phyloP scores from a whole-genome alignment of 2,329 filamentous ascomycete genomes.

The Fusarium nematophilum region DNA sequence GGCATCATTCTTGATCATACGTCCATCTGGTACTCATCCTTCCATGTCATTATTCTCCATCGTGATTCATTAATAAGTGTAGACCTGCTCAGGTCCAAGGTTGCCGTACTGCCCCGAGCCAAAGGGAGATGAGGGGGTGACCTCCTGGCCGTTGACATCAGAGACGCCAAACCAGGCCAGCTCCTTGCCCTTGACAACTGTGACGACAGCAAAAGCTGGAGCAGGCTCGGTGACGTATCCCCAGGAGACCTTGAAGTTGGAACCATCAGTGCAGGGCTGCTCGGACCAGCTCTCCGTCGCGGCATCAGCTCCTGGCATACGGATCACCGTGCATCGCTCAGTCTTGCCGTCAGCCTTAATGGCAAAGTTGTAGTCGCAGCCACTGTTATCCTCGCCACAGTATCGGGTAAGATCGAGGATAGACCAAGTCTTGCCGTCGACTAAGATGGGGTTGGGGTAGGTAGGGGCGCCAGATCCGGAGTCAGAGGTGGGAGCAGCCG shows the following conservation, averaged over 20 bases:
- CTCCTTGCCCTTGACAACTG: constrained; percentile 26
- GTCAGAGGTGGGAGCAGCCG: not conserved
- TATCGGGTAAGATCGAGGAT: constrained; percentile 31
- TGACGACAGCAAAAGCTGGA: constrained; percentile 33
- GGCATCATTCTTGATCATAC: no score
- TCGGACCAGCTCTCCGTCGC: constrained; percentile 31
- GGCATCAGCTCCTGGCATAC: constrained; percentile 22
- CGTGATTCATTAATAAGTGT: constrained; percentile 22
- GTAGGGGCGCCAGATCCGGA: not conserved
- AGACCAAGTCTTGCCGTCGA: constrained; percentile 23
- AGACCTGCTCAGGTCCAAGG: constrained; percentile 32
- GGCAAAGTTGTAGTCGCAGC: constrained; percentile 35
- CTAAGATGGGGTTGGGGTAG: constrained; percentile 15
- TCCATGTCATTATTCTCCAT: not conserved
- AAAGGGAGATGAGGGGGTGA: constrained; percentile 22
- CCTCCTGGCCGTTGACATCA: constrained; percentile 30
- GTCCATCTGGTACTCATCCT: no score
- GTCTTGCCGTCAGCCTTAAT: constrained; percentile 30
- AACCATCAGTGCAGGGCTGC: constrained; percentile 26
- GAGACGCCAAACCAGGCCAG: constrained; percentile 36
- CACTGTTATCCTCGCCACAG: constrained; percentile 20
- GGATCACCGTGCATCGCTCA: constrained; percentile 29
- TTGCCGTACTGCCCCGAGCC: constrained; percentile 26
- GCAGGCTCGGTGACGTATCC: constrained; percentile 30
- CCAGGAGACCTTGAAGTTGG: constrained; percentile 30